Base-by-base conservation (phyloP, 2,329 filamentous ascomycete species). In the Nothophaeocryptopus gaeumannii region DNA sequence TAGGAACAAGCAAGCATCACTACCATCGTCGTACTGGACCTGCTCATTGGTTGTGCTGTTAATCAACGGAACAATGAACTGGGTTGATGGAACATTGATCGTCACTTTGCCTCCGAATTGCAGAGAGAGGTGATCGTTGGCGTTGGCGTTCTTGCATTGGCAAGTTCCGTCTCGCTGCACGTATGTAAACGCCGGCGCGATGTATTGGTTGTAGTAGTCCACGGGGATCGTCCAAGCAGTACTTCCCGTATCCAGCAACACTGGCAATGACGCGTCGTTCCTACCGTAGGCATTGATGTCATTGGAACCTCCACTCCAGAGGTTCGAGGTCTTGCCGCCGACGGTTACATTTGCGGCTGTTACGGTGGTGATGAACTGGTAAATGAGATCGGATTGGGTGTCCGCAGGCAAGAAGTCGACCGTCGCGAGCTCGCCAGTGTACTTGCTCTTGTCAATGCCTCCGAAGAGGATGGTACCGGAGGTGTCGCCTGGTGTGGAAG, bases 401-500 rank as follows among this genome's bases (percentile, higher is more conserved):
- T 37, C 33, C 3, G 53, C 50, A 5, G 65, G 63, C 7, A 67
- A 54, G 29, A 67, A 45, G 56, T 69, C 58, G 11, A 68, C 39
- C 2, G 66, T 67, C 4, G 53, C 60, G 13, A 69, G 59, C 8
- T 61, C 42, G 39, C 63, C 63, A 3, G 56, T 61, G 45, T 62
- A 67, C 35, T 63, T 64, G 16, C 55, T 53, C 1, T 54, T 65
- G 47, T 69, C 66, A 32, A 68, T 61, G 8, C 66, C 66, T n/a
- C 66, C 66, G 41, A 69, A 68, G 14, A 69, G 58, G 35, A 69
- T 63, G 11, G 58, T 61, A 15, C 66, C 66, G 8, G 61, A 58
- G 38, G 51, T 48, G 43, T 42, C 54, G 30, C 51, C 52, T 45
- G 20, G 1, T 13, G 20, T 26, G 3, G 31, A 3, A 14, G 35